A percentile compares a stretch with the other conserved stretches of the same genome.
Evolutionary conservation across 352 stramenopile species (phyloP).

Genomic region (Hyphochytrium catenoides): DNA sequence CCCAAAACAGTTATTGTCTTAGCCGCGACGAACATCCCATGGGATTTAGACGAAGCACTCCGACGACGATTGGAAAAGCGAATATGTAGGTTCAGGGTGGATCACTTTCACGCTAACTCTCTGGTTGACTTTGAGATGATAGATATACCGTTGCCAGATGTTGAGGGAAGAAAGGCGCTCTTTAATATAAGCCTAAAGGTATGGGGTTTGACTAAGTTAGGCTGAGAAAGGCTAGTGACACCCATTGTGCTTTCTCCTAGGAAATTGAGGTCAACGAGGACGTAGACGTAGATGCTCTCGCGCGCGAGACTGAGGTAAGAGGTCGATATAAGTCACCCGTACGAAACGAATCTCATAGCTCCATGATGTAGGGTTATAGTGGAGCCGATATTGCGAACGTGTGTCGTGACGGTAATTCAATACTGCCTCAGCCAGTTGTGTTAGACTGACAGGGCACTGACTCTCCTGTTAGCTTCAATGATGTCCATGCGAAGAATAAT

Average conservation of each 20-base stretch:
- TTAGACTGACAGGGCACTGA: too few relatives aligned
- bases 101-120: slow-evolving; percentile 12
- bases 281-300: slow-evolving; percentile 36
- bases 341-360: slow-evolving; percentile 18
- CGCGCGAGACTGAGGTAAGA: slow-evolving; percentile 32
- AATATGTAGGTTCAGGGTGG: slow-evolving; percentile 67
- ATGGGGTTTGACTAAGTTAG: slow-evolving; percentile 10
- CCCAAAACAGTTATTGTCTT: slow-evolving; percentile 66
- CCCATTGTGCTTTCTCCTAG: slow-evolving; percentile 24
- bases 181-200: slow-evolving; percentile 18
- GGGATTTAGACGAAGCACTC: slow-evolving; percentile 89
- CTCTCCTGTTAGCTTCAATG: slow-evolving; percentile 35
- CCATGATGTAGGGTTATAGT: slow-evolving; percentile 28
- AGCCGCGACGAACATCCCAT: slow-evolving; percentile 85
- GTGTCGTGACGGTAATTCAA: slow-evolving; percentile 11
- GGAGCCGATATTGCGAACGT: slow-evolving; percentile 61
- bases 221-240: slow-evolving; percentile 14
- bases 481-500: slow-evolving; percentile 22
- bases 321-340: slow-evolving; percentile 29
- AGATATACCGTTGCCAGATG: slow-evolving; percentile 17
- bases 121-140: slow-evolving; percentile 12
- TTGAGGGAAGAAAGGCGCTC: slow-evolving; percentile 24
- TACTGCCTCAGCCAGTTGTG: neutral
- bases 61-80: slow-evolving; percentile 81
- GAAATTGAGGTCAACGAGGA: slow-evolving; percentile 47